phyloP scores from a whole-genome alignment of 139 green algal species.

The Tetratostichococcus sp. region DNA sequence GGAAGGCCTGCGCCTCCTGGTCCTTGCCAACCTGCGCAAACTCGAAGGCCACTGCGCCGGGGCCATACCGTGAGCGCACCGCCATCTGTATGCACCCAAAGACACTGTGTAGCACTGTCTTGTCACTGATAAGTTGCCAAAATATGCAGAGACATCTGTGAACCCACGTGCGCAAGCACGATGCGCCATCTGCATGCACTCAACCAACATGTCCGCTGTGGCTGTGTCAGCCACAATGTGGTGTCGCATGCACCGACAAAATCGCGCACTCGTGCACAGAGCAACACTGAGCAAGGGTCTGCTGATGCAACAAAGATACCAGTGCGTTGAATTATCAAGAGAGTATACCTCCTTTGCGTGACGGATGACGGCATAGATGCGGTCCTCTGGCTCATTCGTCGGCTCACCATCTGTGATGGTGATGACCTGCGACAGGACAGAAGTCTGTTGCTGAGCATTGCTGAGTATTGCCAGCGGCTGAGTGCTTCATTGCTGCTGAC shows the following conservation, averaged over 20 bases:
- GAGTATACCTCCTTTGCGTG: neutral
- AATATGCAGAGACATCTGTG: too few relatives aligned
- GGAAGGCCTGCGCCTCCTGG: neutral
- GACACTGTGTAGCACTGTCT: constrained; percentile 6
- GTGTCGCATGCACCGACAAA: too few relatives aligned
- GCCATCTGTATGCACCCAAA: neutral
- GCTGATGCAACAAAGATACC: too few relatives aligned
- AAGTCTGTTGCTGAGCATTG: neutral
- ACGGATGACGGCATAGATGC: neutral
- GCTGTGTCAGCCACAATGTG: too few relatives aligned
- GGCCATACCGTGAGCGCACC: constrained; percentile 7
- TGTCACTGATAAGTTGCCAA: neutral
- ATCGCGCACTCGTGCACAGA: too few relatives aligned
- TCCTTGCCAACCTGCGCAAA: constrained; percentile 17
- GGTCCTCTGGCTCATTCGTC: neutral
- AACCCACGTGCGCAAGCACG: too few relatives aligned
- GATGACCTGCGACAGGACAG: neutral
- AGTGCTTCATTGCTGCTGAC: neutral
- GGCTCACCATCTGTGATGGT: constrained; percentile 17
- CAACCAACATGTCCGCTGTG: too few relatives aligned
- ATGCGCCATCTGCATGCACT: too few relatives aligned
- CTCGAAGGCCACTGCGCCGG: constrained; percentile 18
- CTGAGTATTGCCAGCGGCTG: too few relatives aligned
- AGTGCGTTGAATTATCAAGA: neutral
- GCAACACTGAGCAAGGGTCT: too few relatives aligned